A percentile compares a stretch with the other conserved stretches of the same genome.
Evolutionary conservation across 805 yeast species (phyloP).

Genomic region (Myxozyma monticola): DNA sequence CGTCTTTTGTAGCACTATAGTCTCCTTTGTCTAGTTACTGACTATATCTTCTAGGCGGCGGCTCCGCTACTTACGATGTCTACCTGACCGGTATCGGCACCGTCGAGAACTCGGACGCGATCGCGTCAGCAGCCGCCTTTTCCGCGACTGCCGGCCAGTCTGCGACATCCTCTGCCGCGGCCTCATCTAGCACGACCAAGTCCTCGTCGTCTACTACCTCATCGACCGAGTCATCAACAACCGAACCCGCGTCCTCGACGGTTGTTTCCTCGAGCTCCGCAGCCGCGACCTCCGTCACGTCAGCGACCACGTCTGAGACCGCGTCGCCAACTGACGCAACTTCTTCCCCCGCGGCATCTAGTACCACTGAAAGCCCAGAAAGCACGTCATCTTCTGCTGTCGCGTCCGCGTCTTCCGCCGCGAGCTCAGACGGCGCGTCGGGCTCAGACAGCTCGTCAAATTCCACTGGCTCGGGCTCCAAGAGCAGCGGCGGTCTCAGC

Average conservation of each 20-base stretch:
- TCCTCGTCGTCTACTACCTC: slow-evolving; percentile 36
- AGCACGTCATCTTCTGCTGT: slow-evolving; percentile 37
- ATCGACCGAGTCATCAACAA: slow-evolving; percentile 40
- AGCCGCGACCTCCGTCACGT: slow-evolving; percentile 22
- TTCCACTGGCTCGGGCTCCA: slow-evolving; percentile 34
- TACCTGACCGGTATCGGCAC: slow-evolving; percentile 33
- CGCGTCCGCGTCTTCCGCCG: slow-evolving; percentile 31
- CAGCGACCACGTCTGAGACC: slow-evolving; percentile 27
- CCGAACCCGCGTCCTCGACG: slow-evolving; percentile 35
- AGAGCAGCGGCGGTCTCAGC: slow-evolving; percentile 32
- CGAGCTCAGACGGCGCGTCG: slow-evolving; percentile 20
- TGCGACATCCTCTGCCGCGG: slow-evolving; percentile 36
- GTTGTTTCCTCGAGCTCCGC: slow-evolving; percentile 31
- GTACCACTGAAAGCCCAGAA: neutral
- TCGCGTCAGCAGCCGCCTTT: slow-evolving; percentile 19
- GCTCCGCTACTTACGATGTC: slow-evolving; percentile 44
- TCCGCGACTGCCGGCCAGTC: slow-evolving; percentile 31
- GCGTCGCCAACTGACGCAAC: slow-evolving; percentile 25
- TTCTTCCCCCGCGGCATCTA: slow-evolving; percentile 15
- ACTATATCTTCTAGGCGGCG: slow-evolving; percentile 40
- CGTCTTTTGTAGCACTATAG: too few relatives aligned
- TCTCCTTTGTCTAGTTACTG: neutral
- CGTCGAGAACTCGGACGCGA: slow-evolving; percentile 17
- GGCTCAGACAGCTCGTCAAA: slow-evolving; percentile 33
- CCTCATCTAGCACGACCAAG: neutral